Conservation (phyloP, 345 rosid species). For the Eucalyptus rudis region DNA sequence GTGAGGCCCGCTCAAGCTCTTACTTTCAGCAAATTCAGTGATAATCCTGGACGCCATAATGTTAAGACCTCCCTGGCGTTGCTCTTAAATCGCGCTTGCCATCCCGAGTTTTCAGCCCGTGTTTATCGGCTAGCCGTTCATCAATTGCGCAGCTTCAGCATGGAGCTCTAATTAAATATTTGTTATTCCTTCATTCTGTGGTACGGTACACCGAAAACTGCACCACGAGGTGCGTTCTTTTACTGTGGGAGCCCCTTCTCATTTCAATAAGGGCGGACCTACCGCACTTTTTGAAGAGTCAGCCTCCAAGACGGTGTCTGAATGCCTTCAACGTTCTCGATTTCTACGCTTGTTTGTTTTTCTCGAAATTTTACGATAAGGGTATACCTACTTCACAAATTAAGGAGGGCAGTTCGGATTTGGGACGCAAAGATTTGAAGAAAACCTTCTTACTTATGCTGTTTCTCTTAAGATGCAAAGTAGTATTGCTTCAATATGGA, state of each 20-base stretch:
- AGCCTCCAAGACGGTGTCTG: not conserved
- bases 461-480: not conserved
- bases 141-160: not conserved
- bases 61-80: not conserved
- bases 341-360: not conserved
- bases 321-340: not conserved
- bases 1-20: not conserved
- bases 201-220: not conserved
- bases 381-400: not conserved
- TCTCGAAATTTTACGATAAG: not conserved
- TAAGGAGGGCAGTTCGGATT: not conserved
- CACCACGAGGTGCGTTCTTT: not conserved
- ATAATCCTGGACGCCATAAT: not conserved
- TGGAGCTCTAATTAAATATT: not conserved
- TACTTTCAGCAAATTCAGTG: not conserved
- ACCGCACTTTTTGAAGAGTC: not conserved
- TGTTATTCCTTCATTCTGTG: not conserved
- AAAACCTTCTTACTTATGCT: not conserved
- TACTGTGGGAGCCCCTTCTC: not conserved
- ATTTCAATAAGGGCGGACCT: not conserved
- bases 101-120: not conserved
- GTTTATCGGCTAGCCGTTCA: not conserved
- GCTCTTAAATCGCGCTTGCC: not conserved
- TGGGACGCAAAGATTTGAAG: not conserved
- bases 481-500: not conserved